phyloP scores from a whole-genome alignment of 306 rosid genomes.

The Prunus armeniaca region DNA sequence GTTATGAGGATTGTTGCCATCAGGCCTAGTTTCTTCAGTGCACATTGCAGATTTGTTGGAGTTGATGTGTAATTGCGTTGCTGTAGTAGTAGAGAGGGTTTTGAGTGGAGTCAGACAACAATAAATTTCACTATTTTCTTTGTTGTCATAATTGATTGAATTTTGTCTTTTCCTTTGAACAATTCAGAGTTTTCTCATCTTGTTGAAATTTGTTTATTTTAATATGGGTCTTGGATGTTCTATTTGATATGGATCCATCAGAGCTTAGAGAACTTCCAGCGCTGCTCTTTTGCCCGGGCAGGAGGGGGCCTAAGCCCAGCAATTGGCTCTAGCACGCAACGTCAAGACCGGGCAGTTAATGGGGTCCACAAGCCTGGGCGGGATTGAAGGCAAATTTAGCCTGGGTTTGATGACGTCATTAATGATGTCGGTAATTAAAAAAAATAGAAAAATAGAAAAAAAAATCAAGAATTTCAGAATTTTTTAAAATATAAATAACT shows the following conservation, averaged over 20 bases:
- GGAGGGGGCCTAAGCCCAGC: too few relatives aligned
- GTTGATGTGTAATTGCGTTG: not conserved
- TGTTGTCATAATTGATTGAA: not conserved
- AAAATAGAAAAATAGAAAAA: too few relatives aligned
- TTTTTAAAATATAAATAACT: too few relatives aligned
- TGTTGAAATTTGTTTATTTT: not conserved
- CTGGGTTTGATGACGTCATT: too few relatives aligned
- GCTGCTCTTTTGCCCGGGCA: too few relatives aligned
- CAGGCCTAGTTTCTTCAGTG: not conserved
- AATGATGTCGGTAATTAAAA: too few relatives aligned
- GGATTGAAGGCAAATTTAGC: too few relatives aligned
- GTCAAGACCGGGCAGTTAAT: too few relatives aligned
- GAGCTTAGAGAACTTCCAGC: too few relatives aligned
- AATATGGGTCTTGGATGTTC: not conserved
- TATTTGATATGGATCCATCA: not conserved
- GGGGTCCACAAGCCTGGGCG: too few relatives aligned
- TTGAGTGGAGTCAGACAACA: not conserved
- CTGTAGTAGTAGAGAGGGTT: not conserved
- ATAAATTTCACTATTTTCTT: not conserved
- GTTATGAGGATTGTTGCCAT: constrained; percentile 1
- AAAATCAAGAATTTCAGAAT: too few relatives aligned
- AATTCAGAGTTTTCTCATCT: not conserved
- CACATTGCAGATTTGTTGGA: constrained; percentile 5
- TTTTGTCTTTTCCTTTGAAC: not conserved
- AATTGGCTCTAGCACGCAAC: too few relatives aligned